A percentile compares a stretch with the other conserved stretches of the same genome.
phyloP scores from a whole-genome alignment of 2,329 filamentous ascomycete species.

The Davidsoniella neocaledoniae region DNA sequence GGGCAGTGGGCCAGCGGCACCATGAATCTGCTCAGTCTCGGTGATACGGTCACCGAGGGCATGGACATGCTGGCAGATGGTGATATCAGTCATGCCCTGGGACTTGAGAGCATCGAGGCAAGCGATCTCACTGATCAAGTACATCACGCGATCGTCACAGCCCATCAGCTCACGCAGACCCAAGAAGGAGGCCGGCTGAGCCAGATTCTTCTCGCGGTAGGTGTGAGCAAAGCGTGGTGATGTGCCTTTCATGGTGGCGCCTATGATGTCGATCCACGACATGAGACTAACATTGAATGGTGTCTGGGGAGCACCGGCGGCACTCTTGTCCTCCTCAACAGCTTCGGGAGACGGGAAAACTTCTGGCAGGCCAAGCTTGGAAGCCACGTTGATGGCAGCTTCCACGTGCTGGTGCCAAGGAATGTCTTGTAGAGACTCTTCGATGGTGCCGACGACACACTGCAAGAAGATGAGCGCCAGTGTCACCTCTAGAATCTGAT shows the following conservation, averaged over 20 bases:
- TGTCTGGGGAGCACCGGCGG: slow-evolving; percentile 29
- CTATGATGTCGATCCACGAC: slow-evolving; percentile 93
- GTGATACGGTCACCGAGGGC: slow-evolving; percentile 78
- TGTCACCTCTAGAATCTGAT: slow-evolving; percentile 79
- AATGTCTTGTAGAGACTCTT: slow-evolving; percentile 77
- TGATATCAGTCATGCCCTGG: slow-evolving; percentile 68
- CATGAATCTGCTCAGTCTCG: slow-evolving; percentile 52
- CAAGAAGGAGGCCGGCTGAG: slow-evolving; percentile 38
- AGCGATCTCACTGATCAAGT: slow-evolving; percentile 91
- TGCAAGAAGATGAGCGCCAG: slow-evolving; percentile 95
- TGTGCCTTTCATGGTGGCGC: slow-evolving; percentile 75
- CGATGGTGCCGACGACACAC: slow-evolving; percentile 71
- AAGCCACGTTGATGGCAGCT: slow-evolving; percentile 68
- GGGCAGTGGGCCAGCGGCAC: slow-evolving; percentile 23
- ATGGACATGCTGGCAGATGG: slow-evolving; percentile 75
- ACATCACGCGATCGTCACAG: slow-evolving; percentile 94
- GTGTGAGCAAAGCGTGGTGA: slow-evolving; percentile 81
- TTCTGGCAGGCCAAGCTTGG: slow-evolving; percentile 54
- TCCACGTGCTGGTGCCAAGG: slow-evolving; percentile 97
- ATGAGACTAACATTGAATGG: slow-evolving; percentile 93
- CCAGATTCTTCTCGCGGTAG: slow-evolving; percentile 89
- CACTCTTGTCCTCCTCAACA: not conserved
- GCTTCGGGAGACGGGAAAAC: not conserved
- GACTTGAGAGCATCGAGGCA: slow-evolving; percentile 81
- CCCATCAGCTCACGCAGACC: slow-evolving; percentile 91